Evolutionary conservation across 2,329 filamentous ascomycete species (phyloP).

Genomic region (Penicillium hesseltinei): DNA sequence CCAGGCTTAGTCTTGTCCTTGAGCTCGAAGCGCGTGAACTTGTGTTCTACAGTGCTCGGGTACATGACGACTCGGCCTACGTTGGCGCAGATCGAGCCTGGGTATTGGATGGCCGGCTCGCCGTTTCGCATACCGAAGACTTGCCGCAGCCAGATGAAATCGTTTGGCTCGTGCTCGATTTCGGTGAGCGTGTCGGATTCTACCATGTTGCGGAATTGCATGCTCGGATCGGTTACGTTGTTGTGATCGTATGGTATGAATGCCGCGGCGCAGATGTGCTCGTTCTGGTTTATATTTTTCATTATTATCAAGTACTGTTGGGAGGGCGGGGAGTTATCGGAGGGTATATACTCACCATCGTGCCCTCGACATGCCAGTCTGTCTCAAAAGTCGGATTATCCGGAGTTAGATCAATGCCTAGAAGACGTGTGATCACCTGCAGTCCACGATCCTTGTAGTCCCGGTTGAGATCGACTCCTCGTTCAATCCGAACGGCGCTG

Average conservation of each 20-base stretch:
- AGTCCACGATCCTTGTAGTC: constrained; percentile 48
- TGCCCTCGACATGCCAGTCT: constrained; percentile 50
- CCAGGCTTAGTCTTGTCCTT: constrained; percentile 53
- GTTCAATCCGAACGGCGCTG: constrained; percentile 27
- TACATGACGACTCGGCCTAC: constrained; percentile 26
- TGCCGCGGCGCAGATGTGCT: constrained; percentile 63
- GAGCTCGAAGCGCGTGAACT: constrained; percentile 51
- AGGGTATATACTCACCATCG: constrained; percentile 28
- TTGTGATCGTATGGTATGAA: constrained; percentile 62
- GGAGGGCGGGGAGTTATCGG: no score
- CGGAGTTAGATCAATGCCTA: constrained; percentile 59
- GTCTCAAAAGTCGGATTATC: constrained; percentile 55
- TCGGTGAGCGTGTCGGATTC: constrained; percentile 30
- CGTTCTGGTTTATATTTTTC: constrained; percentile 46
- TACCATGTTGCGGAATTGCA: constrained; percentile 52
- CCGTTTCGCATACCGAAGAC: constrained; percentile 29
- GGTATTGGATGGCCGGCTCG: constrained; percentile 25
- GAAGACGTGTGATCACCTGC: constrained; percentile 64
- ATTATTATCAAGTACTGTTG: neutral
- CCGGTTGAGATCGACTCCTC: constrained; percentile 30
- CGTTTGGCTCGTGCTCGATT: constrained; percentile 30
- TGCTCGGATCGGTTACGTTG: constrained; percentile 56
- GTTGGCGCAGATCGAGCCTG: constrained; percentile 21
- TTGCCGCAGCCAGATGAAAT: constrained; percentile 33
- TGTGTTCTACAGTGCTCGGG: constrained; percentile 50